These are phyloP conservation scores for Syncephalastrum monosporum DNA, from an alignment of 371 early-diverging fungal genomes.

Conservation along the genomic window DNA sequence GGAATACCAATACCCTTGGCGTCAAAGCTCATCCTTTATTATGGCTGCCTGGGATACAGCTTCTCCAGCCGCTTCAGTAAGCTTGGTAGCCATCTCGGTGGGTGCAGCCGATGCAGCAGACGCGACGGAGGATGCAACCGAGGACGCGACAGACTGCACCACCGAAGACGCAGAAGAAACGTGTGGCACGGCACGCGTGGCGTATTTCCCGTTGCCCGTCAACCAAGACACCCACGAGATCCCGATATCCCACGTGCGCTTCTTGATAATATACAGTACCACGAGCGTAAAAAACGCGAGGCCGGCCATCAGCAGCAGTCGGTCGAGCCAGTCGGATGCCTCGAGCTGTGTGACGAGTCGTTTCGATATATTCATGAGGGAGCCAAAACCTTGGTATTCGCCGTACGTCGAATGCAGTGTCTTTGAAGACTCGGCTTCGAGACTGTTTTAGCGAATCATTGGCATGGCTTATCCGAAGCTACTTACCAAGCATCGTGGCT, in stretches of 20 bases:
- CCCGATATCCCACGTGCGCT: constrained; percentile 68
- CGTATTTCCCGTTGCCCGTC: constrained; percentile 18
- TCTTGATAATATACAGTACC: constrained; percentile 67
- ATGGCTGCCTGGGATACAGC: no score
- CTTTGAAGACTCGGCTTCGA: constrained; percentile 66
- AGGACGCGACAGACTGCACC: no score
- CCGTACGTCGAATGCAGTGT: constrained; percentile 51
- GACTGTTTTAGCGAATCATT: neutral
- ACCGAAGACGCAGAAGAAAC: no score
- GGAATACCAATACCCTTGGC: no score
- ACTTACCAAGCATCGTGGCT: constrained; percentile 62
- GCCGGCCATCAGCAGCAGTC: constrained; percentile 64
- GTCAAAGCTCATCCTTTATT: no score
- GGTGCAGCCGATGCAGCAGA: no score
- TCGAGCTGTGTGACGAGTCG: constrained; percentile 67
- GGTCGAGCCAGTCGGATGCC: constrained; percentile 71
- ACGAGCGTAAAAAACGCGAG: constrained; percentile 60
- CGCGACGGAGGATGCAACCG: no score
- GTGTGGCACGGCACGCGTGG: neutral
- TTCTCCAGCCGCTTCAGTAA: no score
- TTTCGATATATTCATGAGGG: constrained; percentile 60
- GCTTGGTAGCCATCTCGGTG: no score
- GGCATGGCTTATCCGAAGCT: neutral
- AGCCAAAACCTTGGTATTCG: constrained; percentile 66
- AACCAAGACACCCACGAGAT: constrained; percentile 55